Base-by-base conservation (phyloP, 2,329 filamentous ascomycete genomes). In the Didymella lethalis region DNA sequence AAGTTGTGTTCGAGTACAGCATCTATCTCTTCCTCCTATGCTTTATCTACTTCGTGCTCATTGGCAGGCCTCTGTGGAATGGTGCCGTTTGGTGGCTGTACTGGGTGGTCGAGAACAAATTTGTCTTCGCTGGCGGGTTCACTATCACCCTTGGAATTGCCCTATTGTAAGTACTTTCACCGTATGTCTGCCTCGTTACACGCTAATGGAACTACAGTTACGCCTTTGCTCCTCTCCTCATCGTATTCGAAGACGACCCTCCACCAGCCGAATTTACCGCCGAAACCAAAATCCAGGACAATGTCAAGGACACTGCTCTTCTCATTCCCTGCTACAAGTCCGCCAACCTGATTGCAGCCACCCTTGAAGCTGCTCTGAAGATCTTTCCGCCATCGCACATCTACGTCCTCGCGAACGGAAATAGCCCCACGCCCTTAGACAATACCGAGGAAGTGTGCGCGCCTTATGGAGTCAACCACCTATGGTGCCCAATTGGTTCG, bases 251-350 rank as follows among this genome's bases (percentile, higher is more conserved):
- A 46, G 56, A 72, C 1, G 71, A 76, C 32, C 72, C 72, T 26
- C 69, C 73, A 3, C 59, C 59, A 20, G 54, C 55, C 25, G 61
- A 64, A 14, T 58, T 45, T 25, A 64, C 60, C 1, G 48, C 57
- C 14, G 73, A 75, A 54, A 72, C 68, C 34, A 65, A 66, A 36
- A 54, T 64, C 6, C 57, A 63, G n/a, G 64, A 67, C 7, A 70
- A 70, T 4, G 73, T 72, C 2, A 62, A 67, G 2, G 74, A 79
- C 40, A 81, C 78, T 0, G 78, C 78, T 0, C 70, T 82, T 1
- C 64, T 82, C 14, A 82, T 83, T n/a, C 81, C 81, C 12, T 82
- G 80, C 63, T 82, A 82, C 67, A 81, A 81, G 63, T 79, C 80
- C 2, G 80, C 75, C 5, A 63, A 68, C 1, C 73, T 82, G 38